These are phyloP conservation scores for Clonostachys solani DNA, from an alignment of 2,329 filamentous ascomycete species.

Conservation along the genomic window DNA sequence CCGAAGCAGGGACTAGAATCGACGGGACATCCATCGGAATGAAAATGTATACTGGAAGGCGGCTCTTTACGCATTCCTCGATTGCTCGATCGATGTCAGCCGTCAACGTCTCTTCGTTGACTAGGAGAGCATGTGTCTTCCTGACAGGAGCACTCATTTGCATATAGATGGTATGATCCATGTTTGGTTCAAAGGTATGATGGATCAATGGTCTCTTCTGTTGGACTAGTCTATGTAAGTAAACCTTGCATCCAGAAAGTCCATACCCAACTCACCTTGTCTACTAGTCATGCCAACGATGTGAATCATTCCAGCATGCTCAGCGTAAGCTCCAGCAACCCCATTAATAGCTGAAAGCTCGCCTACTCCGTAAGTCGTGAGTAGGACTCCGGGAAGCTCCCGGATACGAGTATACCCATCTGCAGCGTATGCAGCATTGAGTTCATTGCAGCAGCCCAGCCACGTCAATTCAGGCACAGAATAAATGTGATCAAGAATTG, in stretches of 20 bases:
- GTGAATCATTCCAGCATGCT: conserved; percentile 51
- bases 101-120: too few relatives aligned
- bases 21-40: too few relatives aligned
- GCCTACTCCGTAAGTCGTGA: conserved; percentile 60
- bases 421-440: conserved; percentile 53
- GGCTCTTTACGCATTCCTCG: too few relatives aligned
- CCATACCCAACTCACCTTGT: too few relatives aligned
- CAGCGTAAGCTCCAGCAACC: conserved; percentile 53
- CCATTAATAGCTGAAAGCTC: conserved; percentile 54
- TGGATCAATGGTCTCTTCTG: conserved; percentile 38
- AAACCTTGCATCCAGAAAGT: too few relatives aligned
- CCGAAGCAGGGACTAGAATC: too few relatives aligned
- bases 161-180: too few relatives aligned
- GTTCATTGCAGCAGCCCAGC: conserved; percentile 53
- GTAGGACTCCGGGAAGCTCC: conserved; percentile 37
- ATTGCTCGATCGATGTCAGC: too few relatives aligned
- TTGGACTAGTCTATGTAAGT: conserved; percentile 36
- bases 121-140: too few relatives aligned
- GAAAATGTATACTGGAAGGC: too few relatives aligned
- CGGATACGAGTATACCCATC: conserved; percentile 55
- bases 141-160: too few relatives aligned
- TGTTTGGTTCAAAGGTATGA: conserved; percentile 51
- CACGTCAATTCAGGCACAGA: conserved; percentile 28
- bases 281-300: conserved; percentile 54
- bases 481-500: conserved; percentile 27